A percentile compares a stretch with the other conserved stretches of the same genome.
These are phyloP conservation scores for Aspergillus tamarii DNA, from an alignment of 2,329 filamentous ascomycete species.

Conservation along the genomic window DNA sequence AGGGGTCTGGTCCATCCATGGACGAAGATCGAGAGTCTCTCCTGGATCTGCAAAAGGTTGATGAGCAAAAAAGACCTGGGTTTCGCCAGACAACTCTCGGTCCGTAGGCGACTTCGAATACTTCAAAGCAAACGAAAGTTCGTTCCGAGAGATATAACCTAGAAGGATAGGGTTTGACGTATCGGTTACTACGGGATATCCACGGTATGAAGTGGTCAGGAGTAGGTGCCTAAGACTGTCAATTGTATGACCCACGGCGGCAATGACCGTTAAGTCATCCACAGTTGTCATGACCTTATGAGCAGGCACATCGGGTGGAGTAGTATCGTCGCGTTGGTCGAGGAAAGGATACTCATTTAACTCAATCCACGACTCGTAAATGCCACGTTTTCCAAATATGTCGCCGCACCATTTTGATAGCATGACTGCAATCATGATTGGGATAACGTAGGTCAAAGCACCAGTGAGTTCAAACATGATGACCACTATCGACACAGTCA, in stretches of 20 bases:
- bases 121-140: constrained; percentile 79
- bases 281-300: constrained; percentile 88
- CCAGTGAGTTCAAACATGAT: constrained; percentile 99
- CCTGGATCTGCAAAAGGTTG: constrained; percentile 78
- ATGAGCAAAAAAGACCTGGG: constrained; percentile 82
- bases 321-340: constrained; percentile 80
- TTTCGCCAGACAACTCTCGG: constrained; percentile 64
- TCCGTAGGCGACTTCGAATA: constrained; percentile 55
- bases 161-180: constrained; percentile 76
- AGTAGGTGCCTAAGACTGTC: constrained; percentile 72
- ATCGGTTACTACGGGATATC: constrained; percentile 87
- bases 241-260: constrained; percentile 86
- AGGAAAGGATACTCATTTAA: constrained; percentile 95
- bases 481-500: constrained; percentile 97
- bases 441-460: constrained; percentile 91
- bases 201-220: constrained; percentile 75
- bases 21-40: constrained; percentile 80
- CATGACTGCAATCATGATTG: constrained; percentile 99
- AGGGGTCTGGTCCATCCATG: constrained; percentile 99
- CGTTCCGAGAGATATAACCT: constrained; percentile 91
- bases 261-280: constrained; percentile 86
- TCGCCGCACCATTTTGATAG: constrained; percentile 98
- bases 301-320: constrained; percentile 82
- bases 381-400: constrained; percentile 86
- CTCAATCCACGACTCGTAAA: constrained; percentile 98